Base-by-base conservation (phyloP, 2,329 filamentous ascomycete genomes). In the Dothideomycetes sp. region DNA sequence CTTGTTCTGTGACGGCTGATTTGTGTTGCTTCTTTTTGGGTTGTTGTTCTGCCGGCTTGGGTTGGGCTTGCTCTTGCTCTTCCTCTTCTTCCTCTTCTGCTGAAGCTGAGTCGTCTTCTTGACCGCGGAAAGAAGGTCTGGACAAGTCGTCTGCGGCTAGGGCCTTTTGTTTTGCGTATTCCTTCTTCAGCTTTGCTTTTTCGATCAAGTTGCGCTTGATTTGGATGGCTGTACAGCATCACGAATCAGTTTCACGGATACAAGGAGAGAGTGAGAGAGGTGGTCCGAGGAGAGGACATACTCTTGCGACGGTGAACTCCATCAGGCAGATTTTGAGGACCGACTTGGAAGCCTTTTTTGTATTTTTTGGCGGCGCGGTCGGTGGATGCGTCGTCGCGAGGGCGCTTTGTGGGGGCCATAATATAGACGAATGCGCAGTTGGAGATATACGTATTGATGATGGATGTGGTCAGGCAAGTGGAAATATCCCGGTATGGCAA, bases 151-250 rank as follows among this genome's bases (percentile, higher is more conserved):
- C 25, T 18, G 29, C 29, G 4, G 32, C 70, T 33, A 68, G 65
- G 28, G 78, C 78, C 62, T 88, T 89, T 49, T 94, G 69, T 63
- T 94, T 95, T 48, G 82, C 83, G 58, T 94, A 95, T 29, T 83
- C 76, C 63, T 94, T 94, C 64, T 89, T 91, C 47, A 94, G 72
- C 63, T 95, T 94, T 46, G 88, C 87, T 61, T 91, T 93, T 61
- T 87, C 78, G 53, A 96, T 95, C 42, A 94, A 68, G 50, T 84
- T 77, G 49, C 82, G 74, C 64, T 96, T 96, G 56, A 94, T 91
- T 63, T 89, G 89, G 61, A 84, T 78, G 44, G 84, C 84, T 89
- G 32, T 20, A 10, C n/a, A n/a, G n/a, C n/a, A n/a, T n/a, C n/a
- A n/a, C n/a, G n/a, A n/a, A n/a, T n/a, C n/a, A n/a, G n/a, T n/a